These are phyloP conservation scores for Aspergillus wentii DNA, from an alignment of 495 filamentous ascomycete species.

Conservation along the genomic window DNA sequence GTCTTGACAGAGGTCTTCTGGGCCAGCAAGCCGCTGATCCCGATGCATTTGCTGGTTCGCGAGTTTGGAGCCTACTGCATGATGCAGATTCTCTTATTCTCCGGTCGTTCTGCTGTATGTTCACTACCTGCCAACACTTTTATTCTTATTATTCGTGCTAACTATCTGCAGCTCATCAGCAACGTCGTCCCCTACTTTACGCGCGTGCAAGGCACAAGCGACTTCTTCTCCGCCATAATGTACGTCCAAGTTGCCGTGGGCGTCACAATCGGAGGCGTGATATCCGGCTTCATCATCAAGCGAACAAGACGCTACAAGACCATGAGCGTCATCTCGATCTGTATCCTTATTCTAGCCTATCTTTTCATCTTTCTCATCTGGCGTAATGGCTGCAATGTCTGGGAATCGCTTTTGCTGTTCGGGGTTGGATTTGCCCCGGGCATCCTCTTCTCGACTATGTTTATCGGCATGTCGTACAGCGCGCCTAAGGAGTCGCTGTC, in stretches of 20 bases:
- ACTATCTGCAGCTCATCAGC: not conserved
- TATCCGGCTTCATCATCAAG: constrained; percentile 5
- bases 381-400: not conserved
- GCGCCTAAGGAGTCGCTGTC: not conserved
- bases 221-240: not conserved
- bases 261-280: not conserved
- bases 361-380: constrained; percentile 4
- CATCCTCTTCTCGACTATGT: constrained; percentile 3
- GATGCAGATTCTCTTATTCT: constrained; percentile 2
- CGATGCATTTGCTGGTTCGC: constrained; percentile 2
- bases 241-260: constrained; percentile 1
- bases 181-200: constrained; percentile 5
- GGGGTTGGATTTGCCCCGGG: constrained; percentile 2
- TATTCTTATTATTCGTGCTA: not conserved
- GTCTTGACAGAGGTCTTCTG: constrained; percentile 1
- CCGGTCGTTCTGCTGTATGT: constrained; percentile 2
- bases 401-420: constrained; percentile 5
- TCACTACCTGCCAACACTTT: not conserved
- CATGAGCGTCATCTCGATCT: not conserved
- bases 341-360: not conserved
- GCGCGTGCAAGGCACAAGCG: not conserved
- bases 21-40: constrained; percentile 2
- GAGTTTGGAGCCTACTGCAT: constrained; percentile 6
- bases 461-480: constrained; percentile 3
- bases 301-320: constrained; percentile 6